Conservation (phyloP, 148 eudicot genomes). For the Simmondsia chinensis region DNA sequence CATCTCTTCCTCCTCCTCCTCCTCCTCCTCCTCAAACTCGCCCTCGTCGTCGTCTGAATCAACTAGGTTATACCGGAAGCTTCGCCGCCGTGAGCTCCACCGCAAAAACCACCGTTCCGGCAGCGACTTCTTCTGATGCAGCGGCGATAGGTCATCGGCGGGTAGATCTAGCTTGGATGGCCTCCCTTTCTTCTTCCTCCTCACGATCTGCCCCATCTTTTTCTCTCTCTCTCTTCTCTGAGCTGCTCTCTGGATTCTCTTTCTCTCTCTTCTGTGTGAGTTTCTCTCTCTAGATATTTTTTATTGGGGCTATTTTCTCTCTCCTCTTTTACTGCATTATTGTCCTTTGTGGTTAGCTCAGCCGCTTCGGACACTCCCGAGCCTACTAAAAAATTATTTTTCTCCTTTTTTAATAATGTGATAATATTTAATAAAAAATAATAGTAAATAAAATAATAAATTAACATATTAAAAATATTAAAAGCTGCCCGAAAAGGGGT, state of each 20-base stretch:
- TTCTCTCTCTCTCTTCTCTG: conserved; percentile 17
- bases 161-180: conserved; percentile 69
- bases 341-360: no score
- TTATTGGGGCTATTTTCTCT: no score
- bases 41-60: conserved; percentile 50
- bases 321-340: conserved; percentile 27
- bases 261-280: background rate
- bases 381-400: no score
- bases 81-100: conserved; percentile 37
- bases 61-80: conserved; percentile 41
- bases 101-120: conserved; percentile 14
- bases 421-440: no score
- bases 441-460: no score
- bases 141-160: conserved; percentile 9
- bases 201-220: conserved; percentile 68
- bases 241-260: conserved; percentile 15
- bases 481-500: no score
- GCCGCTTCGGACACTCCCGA: no score
- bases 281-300: conserved; percentile 12
- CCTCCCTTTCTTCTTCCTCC: conserved; percentile 72
- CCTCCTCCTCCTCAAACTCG: conserved; percentile 3
- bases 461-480: no score
- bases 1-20: conserved; percentile 21
- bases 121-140: conserved; percentile 13
- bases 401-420: no score